Percentiles rank a stretch among this genome's conserved stretches.
These are phyloP conservation scores for Diversispora epigaea DNA, from an alignment of 192 early-diverging fungal genomes.

Conservation along the genomic window DNA sequence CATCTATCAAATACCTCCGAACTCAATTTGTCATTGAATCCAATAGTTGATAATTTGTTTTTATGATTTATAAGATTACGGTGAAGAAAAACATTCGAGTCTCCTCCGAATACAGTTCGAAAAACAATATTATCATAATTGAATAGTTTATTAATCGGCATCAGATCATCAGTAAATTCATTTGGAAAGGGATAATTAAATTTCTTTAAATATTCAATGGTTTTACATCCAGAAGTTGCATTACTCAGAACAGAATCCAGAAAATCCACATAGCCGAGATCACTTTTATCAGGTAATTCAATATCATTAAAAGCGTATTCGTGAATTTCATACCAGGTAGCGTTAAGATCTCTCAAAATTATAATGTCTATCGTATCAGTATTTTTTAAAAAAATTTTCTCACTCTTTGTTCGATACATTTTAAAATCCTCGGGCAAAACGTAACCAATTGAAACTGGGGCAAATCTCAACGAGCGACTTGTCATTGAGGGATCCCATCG, in stretches of 20 bases:
- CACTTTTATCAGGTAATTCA: background rate
- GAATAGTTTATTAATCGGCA: no score
- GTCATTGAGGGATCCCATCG: no score
- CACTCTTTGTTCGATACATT: background rate
- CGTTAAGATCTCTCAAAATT: background rate
- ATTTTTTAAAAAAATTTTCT: background rate
- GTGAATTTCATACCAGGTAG: background rate
- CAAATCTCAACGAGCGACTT: background rate
- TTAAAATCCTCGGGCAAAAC: background rate
- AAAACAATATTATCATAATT: background rate
- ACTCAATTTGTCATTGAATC: constrained; percentile 1
- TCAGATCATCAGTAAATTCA: background rate
- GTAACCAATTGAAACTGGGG: background rate
- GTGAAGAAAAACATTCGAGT: background rate
- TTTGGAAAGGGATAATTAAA: background rate
- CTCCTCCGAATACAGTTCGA: constrained; percentile 4
- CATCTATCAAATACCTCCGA: background rate
- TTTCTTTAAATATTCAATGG: background rate
- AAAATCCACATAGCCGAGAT: background rate
- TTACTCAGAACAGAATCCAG: background rate
- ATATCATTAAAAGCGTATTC: background rate
- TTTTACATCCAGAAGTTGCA: no score
- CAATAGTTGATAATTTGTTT: background rate
- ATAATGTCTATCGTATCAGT: no score
- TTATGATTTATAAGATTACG: background rate